phyloP scores from a whole-genome alignment of 352 stramenopile species.

The Phytopythium kandeliae region DNA sequence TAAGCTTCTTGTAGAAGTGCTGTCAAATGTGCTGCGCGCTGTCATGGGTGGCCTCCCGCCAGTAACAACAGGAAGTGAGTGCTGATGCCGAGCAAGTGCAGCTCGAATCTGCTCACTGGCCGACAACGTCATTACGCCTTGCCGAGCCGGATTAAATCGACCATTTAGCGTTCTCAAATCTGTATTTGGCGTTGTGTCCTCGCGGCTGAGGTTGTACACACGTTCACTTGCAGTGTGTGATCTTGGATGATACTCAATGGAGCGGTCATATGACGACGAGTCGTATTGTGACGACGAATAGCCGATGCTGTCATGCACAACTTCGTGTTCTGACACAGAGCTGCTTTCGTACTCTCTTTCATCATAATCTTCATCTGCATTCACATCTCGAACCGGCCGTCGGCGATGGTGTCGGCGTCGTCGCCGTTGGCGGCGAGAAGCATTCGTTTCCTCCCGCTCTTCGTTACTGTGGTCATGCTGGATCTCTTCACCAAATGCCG shows the following conservation, averaged over 20 bases:
- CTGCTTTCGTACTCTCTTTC: neutral
- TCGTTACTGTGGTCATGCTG: neutral
- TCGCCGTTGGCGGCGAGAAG: neutral
- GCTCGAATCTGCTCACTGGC: conserved; percentile 52
- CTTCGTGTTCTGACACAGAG: neutral
- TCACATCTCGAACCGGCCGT: neutral
- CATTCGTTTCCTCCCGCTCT: neutral
- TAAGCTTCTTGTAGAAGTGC: neutral
- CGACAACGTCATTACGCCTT: conserved; percentile 30
- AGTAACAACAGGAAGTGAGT: conserved; percentile 10
- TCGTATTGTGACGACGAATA: neutral
- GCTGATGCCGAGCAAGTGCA: conserved; percentile 33
- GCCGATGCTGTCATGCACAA: neutral
- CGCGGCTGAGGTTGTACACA: neutral
- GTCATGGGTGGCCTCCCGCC: neutral
- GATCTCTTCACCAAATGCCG: neutral
- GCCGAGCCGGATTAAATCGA: conserved; percentile 2
- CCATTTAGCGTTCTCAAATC: neutral
- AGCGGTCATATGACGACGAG: neutral
- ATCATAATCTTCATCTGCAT: neutral
- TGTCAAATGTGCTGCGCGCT: neutral
- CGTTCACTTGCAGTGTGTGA: neutral
- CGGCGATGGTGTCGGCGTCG: neutral
- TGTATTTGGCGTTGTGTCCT: neutral
- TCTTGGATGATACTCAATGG: neutral